A percentile compares a stretch with the other conserved stretches of the same genome.
Conservation (phyloP, 2,329 filamentous ascomycete species). For the Dryadomyces quercus-mongolicae region DNA sequence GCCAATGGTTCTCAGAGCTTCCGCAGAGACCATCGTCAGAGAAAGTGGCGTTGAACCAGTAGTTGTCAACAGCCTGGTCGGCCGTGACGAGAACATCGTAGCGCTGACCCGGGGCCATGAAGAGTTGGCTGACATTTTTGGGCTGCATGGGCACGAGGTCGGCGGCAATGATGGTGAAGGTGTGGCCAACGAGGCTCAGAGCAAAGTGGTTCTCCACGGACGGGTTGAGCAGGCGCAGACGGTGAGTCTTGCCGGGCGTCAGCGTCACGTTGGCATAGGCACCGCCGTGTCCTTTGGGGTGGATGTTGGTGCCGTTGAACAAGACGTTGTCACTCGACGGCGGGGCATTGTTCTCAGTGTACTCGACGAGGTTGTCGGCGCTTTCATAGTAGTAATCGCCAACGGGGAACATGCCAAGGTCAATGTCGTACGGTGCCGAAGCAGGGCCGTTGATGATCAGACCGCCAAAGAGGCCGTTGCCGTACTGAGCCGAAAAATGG, state of each 20-base stretch:
- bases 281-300: conserved; percentile 15
- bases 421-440: conserved; percentile 31
- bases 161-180: conserved; percentile 35
- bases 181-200: conserved; percentile 35
- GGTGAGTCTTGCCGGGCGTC: conserved; percentile 29
- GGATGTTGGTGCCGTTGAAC: conserved; percentile 28
- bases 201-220: conserved; percentile 36
- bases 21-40: conserved; percentile 12
- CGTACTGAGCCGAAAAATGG: conserved; percentile 22
- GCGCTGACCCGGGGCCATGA: conserved; percentile 32
- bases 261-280: conserved; percentile 22
- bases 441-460: conserved; percentile 27
- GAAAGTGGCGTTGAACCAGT: conserved; percentile 30
- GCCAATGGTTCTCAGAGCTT: conserved; percentile 11
- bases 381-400: conserved; percentile 37
- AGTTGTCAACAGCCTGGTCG: conserved; percentile 20
- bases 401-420: conserved; percentile 37
- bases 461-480: conserved; percentile 34
- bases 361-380: conserved; percentile 12
- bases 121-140: conserved; percentile 31
- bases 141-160: conserved; percentile 39
- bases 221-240: conserved; percentile 36
- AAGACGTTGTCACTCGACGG: conserved; percentile 23
- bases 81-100: conserved; percentile 33
- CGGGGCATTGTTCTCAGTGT: conserved; percentile 1